A percentile compares a stretch with the other conserved stretches of the same genome.
Conservation (phyloP, 805 yeast species). For the Candida oleophila region DNA sequence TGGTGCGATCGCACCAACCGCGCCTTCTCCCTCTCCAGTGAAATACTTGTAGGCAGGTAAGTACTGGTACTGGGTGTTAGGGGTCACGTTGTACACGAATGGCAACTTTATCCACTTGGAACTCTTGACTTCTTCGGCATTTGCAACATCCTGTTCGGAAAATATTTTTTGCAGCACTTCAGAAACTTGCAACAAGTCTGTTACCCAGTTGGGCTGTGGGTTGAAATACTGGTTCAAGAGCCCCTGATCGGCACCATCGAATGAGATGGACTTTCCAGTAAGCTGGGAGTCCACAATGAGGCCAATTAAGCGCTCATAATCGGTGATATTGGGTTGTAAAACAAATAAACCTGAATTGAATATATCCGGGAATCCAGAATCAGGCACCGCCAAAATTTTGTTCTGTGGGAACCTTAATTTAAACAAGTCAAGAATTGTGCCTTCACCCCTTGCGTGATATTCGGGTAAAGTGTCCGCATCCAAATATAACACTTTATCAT, state of each 20-base stretch:
- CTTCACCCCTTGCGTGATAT: conserved; percentile 8
- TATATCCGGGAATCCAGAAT: conserved; percentile 89
- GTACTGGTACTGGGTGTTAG: conserved; percentile 62
- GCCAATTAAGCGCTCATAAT: conserved; percentile 40
- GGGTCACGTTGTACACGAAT: conserved; percentile 81
- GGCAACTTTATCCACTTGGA: conserved; percentile 71
- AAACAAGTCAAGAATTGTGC: conserved; percentile 29
- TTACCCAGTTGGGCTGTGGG: conserved; percentile 40
- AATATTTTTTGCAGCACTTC: too few species aligned
- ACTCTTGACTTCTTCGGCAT: background rate
- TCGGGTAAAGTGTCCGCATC: conserved; percentile 64
- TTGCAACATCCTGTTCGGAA: conserved; percentile 2
- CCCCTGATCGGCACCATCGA: conserved; percentile 95
- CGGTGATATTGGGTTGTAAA: conserved; percentile 48
- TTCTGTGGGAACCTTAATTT: conserved; percentile 19
- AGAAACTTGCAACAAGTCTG: conserved; percentile 6
- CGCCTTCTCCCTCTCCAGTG: conserved; percentile 7
- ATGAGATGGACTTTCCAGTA: conserved; percentile 28
- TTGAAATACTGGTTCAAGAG: conserved; percentile 74
- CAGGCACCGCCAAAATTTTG: conserved; percentile 61
- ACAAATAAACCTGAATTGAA: conserved; percentile 80
- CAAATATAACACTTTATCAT: conserved; percentile 53
- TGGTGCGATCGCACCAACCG: background rate
- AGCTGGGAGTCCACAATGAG: conserved; percentile 18
- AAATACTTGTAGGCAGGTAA: conserved; percentile 67